Evolutionary conservation across 495 filamentous ascomycete species (phyloP).

Genomic region (Lineolata rhizophorae): DNA sequence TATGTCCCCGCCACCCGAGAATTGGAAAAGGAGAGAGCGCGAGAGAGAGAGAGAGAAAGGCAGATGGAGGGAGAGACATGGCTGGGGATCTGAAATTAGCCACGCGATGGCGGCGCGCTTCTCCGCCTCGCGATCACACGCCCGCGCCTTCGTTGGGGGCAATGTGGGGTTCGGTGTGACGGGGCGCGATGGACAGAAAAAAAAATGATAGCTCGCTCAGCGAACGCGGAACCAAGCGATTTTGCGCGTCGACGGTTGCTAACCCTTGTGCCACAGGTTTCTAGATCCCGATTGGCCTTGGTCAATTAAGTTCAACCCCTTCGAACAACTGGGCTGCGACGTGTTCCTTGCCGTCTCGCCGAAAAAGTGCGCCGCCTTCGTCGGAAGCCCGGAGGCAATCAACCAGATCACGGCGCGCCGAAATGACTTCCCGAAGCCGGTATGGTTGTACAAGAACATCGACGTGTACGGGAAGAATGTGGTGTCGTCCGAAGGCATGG

Average conservation of each 20-base stretch:
- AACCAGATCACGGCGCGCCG: constrained; percentile 34
- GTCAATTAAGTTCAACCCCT: constrained; percentile 19
- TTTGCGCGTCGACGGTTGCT: no score
- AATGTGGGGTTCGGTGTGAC: background rate
- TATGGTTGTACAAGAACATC: constrained; percentile 31
- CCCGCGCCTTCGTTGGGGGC: background rate
- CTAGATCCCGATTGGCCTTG: constrained; percentile 21
- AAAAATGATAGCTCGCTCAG: no score
- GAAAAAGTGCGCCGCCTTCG: constrained; percentile 22
- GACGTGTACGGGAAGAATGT: constrained; percentile 42
- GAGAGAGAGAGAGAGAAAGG: no score
- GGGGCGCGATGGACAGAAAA: no score
- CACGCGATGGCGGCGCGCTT: constrained; percentile 15
- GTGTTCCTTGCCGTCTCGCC: constrained; percentile 34
- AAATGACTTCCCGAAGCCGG: constrained; percentile 46
- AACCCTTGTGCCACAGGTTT: no score
- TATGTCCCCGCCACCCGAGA: no score
- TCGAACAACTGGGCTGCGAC: constrained; percentile 21
- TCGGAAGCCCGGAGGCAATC: constrained; percentile 34
- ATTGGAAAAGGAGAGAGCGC: no score
- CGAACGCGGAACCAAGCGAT: no score
- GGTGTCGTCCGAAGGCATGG: constrained; percentile 35
- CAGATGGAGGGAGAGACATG: no score
- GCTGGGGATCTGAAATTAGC: no score
- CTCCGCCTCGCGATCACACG: constrained; percentile 22